Percentiles rank a stretch among this genome's conserved stretches.
phyloP scores from a whole-genome alignment of 345 rosid species.

The Pseudoturritis turrita region DNA sequence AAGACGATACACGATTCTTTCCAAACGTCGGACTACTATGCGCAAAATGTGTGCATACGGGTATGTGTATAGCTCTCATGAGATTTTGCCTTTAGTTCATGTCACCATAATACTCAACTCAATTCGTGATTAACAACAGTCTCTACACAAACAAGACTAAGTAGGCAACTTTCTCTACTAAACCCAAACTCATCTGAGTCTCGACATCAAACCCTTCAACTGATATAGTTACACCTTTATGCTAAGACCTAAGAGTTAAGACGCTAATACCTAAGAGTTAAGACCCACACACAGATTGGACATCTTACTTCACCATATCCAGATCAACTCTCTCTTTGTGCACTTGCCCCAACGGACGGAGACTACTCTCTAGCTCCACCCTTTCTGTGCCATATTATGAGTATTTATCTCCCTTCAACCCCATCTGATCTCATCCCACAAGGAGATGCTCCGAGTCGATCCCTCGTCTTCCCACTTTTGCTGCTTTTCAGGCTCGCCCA shows the following conservation, averaged over 20 bases:
- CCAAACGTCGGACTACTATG: constrained; percentile 70
- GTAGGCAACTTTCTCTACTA: constrained; percentile 8
- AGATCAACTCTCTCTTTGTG: not conserved
- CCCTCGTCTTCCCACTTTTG: not conserved
- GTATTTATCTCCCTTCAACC: not conserved
- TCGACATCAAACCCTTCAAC: not conserved
- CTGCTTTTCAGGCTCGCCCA: not conserved
- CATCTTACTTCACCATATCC: not conserved
- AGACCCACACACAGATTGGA: not conserved
- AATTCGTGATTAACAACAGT: no score
- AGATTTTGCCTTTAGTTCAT: no score
- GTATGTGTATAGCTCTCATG: constrained; percentile 37
- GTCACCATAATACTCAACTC: no score
- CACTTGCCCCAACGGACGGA: not conserved
- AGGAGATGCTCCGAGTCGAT: not conserved
- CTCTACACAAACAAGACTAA: no score
- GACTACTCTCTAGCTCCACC: not conserved
- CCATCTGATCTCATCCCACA: not conserved
- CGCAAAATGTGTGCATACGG: constrained; percentile 65
- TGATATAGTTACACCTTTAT: not conserved
- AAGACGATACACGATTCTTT: constrained; percentile 70
- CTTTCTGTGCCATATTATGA: not conserved
- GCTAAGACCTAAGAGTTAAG: no score
- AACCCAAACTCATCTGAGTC: not conserved
- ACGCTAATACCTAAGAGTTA: no score